Conservation (phyloP, 1,139 yeast genomes). For the Taphrina flavorubra region DNA sequence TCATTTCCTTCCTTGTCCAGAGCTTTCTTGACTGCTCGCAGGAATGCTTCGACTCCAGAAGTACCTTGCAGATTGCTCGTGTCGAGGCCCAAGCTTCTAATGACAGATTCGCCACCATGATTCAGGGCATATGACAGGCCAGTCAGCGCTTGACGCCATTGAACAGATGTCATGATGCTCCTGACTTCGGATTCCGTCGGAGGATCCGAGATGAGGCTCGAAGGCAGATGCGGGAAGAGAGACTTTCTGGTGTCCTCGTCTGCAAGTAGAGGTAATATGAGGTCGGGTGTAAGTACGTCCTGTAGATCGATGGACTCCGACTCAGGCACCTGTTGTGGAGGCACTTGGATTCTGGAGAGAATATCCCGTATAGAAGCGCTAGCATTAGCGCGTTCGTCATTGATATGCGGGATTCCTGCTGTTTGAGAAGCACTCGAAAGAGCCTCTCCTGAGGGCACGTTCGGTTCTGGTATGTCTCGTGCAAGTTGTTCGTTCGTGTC, state of each 20-base stretch:
- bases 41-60: constrained; percentile 27
- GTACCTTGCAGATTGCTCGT: background rate
- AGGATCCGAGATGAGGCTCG: constrained; percentile 21
- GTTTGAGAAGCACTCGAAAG: constrained; percentile 16
- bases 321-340: background rate
- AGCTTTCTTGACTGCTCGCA: constrained; percentile 17
- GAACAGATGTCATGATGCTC: constrained; percentile 24
- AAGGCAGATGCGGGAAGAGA: constrained; percentile 26
- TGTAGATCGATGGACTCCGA: constrained; percentile 12
- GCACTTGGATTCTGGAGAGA: constrained; percentile 20
- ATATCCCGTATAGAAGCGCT: constrained; percentile 5
- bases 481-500: constrained; percentile 16
- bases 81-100: constrained; percentile 21
- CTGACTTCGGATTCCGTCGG: constrained; percentile 28
- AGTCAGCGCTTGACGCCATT: constrained; percentile 23
- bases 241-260: constrained; percentile 10
- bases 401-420: constrained; percentile 20
- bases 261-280: constrained; percentile 20
- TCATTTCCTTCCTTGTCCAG: constrained; percentile 1
- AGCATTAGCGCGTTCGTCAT: background rate
- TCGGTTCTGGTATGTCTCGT: constrained; percentile 1
- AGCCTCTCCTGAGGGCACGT: constrained; percentile 20
- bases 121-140: constrained; percentile 19
- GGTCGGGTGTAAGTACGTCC: constrained; percentile 22
- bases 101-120: constrained; percentile 11